Base-by-base conservation (phyloP, 371 early-diverging fungal genomes). In the Nosema muscidifuracis region DNA sequence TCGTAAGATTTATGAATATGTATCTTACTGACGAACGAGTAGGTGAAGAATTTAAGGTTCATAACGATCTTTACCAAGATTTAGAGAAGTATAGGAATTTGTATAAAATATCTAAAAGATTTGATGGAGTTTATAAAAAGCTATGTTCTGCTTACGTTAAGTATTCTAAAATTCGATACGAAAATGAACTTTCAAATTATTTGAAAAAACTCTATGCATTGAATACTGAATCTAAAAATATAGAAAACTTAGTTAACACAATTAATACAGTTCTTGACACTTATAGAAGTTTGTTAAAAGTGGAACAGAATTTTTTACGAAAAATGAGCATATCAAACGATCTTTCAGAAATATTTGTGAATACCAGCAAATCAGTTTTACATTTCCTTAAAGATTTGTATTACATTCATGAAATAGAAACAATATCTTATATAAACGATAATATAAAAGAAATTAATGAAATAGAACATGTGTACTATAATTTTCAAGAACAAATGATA, bases 381-480 rank as follows among this genome's bases (percentile, higher is more conserved):
- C 68, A 70, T 34, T 77, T 77, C 67, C 30, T 77, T 30, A 67
- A 74, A 33, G 58, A 73, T 53, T 22, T 74, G 24, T 77, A 53
- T 50, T 57, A 69, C 9, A 24, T 31, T 22, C 33, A 30, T 26
- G 16, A 33, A 13, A 47, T 76, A 9, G 55, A 61, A 18, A 75
- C 72, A 30, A 30, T 77, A 15, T 66, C 51, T 42, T 66, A 62
- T 7, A 12, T 75, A 22, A 67, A 73, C 60, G 51, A 67, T n/a
- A 61, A 57, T 18, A 67, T 64, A 67, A 63, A 70, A 31, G 74
- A 74, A 42, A 42, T 22, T 2, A 28, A 77, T 20, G 47, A 34
- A 13, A 56, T 36, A 15, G 60, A 74, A 22, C 31, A 31, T 26
- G 53, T 66, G 26, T 76, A 69, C 33, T 65, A 72, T 22, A 62